Conservation (phyloP, 2,329 filamentous ascomycete genomes). For the Penicillium sp. region DNA sequence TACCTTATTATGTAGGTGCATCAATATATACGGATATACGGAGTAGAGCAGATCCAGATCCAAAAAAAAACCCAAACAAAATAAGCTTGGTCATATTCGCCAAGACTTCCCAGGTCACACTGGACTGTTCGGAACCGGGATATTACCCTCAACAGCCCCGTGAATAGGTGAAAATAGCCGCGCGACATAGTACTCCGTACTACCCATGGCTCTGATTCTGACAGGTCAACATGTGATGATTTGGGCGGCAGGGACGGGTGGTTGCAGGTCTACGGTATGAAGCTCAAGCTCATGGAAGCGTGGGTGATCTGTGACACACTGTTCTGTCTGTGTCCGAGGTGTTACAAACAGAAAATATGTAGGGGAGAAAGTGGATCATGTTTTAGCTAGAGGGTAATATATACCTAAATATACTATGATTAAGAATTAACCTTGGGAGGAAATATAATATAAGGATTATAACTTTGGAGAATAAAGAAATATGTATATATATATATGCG, state of each 20-base stretch:
- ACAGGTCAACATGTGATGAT: slow-evolving; percentile 14
- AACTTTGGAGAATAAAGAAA: not conserved
- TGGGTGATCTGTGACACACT: slow-evolving; percentile 7
- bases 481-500: not conserved
- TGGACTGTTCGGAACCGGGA: not conserved
- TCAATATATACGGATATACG: not conserved
- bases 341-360: slow-evolving; percentile 10
- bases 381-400: not conserved
- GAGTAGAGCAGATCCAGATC: not conserved
- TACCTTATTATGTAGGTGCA: not conserved
- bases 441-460: not conserved
- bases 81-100: slow-evolving; percentile 3
- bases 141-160: not conserved
- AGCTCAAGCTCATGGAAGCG: slow-evolving; percentile 17
- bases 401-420: not conserved
- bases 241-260: slow-evolving; percentile 18
- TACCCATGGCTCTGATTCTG: not conserved
- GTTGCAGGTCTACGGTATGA: slow-evolving; percentile 14
- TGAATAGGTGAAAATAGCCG: slow-evolving; percentile 7
- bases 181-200: not conserved
- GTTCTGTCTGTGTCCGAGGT: slow-evolving; percentile 16
- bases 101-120: slow-evolving; percentile 7
- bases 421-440: not conserved
- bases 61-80: not conserved
- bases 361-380: slow-evolving; percentile 8